A percentile compares a stretch with the other conserved stretches of the same genome.
Evolutionary conservation across 2,329 filamentous ascomycete species (phyloP).

Genomic region (Fusarium longipes): DNA sequence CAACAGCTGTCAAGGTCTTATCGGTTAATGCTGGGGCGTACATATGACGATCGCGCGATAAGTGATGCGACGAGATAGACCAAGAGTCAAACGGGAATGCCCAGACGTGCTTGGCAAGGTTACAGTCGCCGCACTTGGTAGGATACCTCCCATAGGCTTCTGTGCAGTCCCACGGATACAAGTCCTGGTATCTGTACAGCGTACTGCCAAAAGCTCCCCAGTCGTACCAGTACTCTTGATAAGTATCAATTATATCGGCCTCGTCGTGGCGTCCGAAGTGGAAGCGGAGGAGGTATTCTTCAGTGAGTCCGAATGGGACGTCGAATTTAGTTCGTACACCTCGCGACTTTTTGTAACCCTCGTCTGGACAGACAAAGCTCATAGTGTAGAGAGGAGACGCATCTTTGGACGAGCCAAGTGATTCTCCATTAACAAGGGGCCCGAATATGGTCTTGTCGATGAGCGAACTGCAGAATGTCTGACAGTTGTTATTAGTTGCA

Average conservation of each 20-base stretch:
- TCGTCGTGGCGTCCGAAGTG: constrained; percentile 55
- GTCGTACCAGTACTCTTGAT: constrained; percentile 60
- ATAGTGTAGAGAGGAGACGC: constrained; percentile 50
- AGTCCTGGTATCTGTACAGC: constrained; percentile 54
- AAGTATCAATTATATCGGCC: constrained; percentile 57
- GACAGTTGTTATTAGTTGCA: constrained; percentile 51
- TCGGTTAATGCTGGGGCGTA: constrained; percentile 47
- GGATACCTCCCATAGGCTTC: constrained; percentile 55
- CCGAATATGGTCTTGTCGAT: constrained; percentile 49
- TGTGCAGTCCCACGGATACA: constrained; percentile 62
- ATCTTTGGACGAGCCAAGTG: background rate
- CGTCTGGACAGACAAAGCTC: constrained; percentile 53
- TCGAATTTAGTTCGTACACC: constrained; percentile 50
- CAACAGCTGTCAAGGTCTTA: constrained; percentile 17
- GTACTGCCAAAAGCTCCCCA: constrained; percentile 56
- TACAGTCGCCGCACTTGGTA: constrained; percentile 54
- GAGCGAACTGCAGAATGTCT: constrained; percentile 53
- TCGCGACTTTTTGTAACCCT: constrained; percentile 41
- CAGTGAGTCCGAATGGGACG: constrained; percentile 55
- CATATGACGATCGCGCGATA: constrained; percentile 50
- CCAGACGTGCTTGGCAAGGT: constrained; percentile 58
- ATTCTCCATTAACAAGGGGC: constrained; percentile 33
- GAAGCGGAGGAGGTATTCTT: constrained; percentile 57
- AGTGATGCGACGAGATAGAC: constrained; percentile 55
- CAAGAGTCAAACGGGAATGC: constrained; percentile 59